phyloP scores from a whole-genome alignment of 208 protist genomes.

The Balamuthia mandrillaris region DNA sequence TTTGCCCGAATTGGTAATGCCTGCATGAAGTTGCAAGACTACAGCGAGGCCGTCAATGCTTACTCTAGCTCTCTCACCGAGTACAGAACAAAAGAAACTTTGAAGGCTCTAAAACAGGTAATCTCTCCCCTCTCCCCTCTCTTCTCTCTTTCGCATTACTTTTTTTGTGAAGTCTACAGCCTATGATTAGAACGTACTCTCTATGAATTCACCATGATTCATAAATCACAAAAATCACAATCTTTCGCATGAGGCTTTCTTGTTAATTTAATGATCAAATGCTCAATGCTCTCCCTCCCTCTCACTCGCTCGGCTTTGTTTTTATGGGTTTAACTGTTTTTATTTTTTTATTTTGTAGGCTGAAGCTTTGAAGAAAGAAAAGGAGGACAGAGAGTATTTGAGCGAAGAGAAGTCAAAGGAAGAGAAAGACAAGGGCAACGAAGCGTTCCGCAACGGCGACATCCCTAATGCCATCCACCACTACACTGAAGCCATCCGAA shows the following conservation, averaged over 20 bases:
- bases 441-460: conserved; percentile 89
- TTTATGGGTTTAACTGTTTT: neutral
- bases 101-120: conserved; percentile 22
- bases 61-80: conserved; percentile 82
- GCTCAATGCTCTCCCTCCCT: neutral
- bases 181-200: neutral
- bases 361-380: conserved; percentile 40
- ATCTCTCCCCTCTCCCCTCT: neutral
- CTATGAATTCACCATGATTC: neutral
- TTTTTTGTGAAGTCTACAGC: neutral
- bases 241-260: neutral
- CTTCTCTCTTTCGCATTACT: neutral
- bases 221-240: neutral
- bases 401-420: conserved; percentile 80
- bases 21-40: conserved; percentile 90
- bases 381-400: conserved; percentile 83
- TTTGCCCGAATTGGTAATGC: conserved; percentile 83
- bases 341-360: neutral
- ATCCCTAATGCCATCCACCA: conserved; percentile 83
- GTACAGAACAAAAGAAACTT: conserved; percentile 85
- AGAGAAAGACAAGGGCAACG: conserved; percentile 91
- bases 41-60: conserved; percentile 87
- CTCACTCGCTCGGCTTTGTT: neutral
- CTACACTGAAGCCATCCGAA: conserved; percentile 73
- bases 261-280: too few species aligned